Percentiles rank a stretch among this genome's conserved stretches.
These are phyloP conservation scores for Paramarasmius palmivorus DNA, from an alignment of 1,284 basidiomycete species.

Conservation along the genomic window DNA sequence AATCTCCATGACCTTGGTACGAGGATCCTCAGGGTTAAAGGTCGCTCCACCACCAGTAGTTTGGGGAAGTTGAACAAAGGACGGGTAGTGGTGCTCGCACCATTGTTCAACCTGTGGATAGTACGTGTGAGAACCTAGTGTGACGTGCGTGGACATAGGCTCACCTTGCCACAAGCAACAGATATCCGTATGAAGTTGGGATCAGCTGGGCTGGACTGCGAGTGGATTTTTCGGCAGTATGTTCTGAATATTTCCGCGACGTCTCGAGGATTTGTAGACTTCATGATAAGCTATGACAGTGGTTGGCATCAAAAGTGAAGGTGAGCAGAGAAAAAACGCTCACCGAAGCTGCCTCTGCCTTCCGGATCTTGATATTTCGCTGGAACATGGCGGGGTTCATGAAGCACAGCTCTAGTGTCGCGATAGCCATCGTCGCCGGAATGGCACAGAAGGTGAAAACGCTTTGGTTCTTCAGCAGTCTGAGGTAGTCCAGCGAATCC, in stretches of 20 bases:
- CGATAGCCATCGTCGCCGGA: conserved; percentile 95
- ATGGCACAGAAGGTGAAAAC: conserved; percentile 98
- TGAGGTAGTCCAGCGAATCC: conserved; percentile 89
- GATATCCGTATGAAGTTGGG: conserved; percentile 85
- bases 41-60: conserved; percentile 28
- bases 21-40: conserved; percentile 56
- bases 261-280: conserved; percentile 89
- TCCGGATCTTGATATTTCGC: conserved; percentile 94
- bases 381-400: conserved; percentile 93
- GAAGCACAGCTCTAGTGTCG: conserved; percentile 90
- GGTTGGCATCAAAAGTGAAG: too few species aligned
- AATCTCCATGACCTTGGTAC: conserved; percentile 44
- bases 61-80: conserved; percentile 64
- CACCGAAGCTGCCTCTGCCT: conserved; percentile 85
- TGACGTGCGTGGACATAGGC: conserved; percentile 6
- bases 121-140: neutral
- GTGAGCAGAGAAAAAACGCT: conserved; percentile 22
- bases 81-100: conserved; percentile 88
- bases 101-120: conserved; percentile 81
- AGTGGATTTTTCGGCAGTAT: conserved; percentile 83
- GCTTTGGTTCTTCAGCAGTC: conserved; percentile 85
- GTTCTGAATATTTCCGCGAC: conserved; percentile 89
- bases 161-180: conserved; percentile 74
- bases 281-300: conserved; percentile 77
- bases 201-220: conserved; percentile 77